A percentile compares a stretch with the other conserved stretches of the same genome.
These are phyloP conservation scores for Taphrina betulina DNA, from an alignment of 1,139 yeast genomes.

Conservation along the genomic window DNA sequence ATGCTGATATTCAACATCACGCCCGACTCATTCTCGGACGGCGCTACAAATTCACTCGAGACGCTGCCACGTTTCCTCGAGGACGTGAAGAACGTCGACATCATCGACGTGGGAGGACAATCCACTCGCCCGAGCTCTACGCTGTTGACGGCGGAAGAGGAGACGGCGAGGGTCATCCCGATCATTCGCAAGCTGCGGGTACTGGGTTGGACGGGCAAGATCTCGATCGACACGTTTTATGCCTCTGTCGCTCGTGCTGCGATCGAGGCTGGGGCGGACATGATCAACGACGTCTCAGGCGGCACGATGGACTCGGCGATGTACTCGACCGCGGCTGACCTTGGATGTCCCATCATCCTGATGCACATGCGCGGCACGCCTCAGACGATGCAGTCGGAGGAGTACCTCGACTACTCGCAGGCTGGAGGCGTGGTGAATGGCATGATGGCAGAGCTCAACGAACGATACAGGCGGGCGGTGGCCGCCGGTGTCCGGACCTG, in stretches of 20 bases:
- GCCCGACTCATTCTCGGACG: slow-evolving; percentile 96
- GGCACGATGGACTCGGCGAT: slow-evolving; percentile 69
- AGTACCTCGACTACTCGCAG: slow-evolving; percentile 50
- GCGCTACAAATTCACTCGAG: slow-evolving; percentile 52
- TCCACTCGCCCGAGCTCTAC: slow-evolving; percentile 82
- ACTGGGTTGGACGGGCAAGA: slow-evolving; percentile 51
- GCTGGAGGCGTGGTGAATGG: slow-evolving; percentile 43
- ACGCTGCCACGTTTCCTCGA: slow-evolving; percentile 51
- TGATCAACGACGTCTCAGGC: slow-evolving; percentile 86
- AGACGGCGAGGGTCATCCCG: slow-evolving; percentile 65
- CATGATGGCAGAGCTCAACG: slow-evolving; percentile 65
- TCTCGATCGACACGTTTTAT: slow-evolving; percentile 85
- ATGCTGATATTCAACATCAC: slow-evolving; percentile 91
- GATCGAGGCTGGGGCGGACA: slow-evolving; percentile 77
- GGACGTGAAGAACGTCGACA: slow-evolving; percentile 55
- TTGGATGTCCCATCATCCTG: slow-evolving; percentile 69
- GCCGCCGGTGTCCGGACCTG: slow-evolving; percentile 70
- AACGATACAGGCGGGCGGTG: slow-evolving; percentile 58
- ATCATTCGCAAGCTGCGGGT: slow-evolving; percentile 62
- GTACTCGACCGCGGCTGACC: slow-evolving; percentile 63
- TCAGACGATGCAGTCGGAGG: slow-evolving; percentile 63
- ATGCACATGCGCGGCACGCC: slow-evolving; percentile 87
- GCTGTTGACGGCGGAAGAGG: slow-evolving; percentile 57
- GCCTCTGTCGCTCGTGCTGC: slow-evolving; percentile 69
- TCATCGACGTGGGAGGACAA: slow-evolving; percentile 89